Percentiles rank a stretch among this genome's conserved stretches.
These are phyloP conservation scores for Sutorius australiensis DNA, from an alignment of 768 basidiomycete species.

Conservation along the genomic window DNA sequence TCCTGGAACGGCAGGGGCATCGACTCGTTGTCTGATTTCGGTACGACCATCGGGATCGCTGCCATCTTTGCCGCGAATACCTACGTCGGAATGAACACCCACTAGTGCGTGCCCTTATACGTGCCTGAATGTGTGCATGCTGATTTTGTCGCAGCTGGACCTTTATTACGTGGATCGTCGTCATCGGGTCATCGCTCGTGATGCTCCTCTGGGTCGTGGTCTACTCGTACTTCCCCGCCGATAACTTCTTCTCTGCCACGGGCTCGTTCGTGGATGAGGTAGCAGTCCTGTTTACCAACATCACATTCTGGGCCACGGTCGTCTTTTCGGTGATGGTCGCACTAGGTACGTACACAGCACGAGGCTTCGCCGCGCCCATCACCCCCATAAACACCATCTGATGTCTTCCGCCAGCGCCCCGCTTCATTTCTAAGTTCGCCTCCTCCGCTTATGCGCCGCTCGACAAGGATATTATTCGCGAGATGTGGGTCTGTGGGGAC, in stretches of 20 bases:
- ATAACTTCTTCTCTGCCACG: constrained; percentile 70
- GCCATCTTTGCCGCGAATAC: constrained; percentile 87
- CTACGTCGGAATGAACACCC: constrained; percentile 85
- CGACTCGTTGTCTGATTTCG: constrained; percentile 80
- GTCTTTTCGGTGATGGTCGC: constrained; percentile 65
- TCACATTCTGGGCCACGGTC: constrained; percentile 83
- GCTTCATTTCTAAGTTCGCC: constrained; percentile 74
- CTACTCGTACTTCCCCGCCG: constrained; percentile 76
- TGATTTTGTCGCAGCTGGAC: constrained; percentile 62
- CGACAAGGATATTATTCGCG: constrained; percentile 89
- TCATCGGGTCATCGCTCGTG: constrained; percentile 74
- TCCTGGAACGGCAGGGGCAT: constrained; percentile 81
- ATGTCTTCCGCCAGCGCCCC: constrained; percentile 56
- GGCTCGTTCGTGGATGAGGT: constrained; percentile 72
- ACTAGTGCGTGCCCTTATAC: constrained; percentile 63
- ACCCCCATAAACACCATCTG: background rate
- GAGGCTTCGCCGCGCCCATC: constrained; percentile 9
- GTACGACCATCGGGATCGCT: constrained; percentile 84
- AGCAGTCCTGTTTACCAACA: constrained; percentile 65
- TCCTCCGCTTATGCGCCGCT: constrained; percentile 68
- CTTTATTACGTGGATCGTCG: constrained; percentile 77
- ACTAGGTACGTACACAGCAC: constrained; percentile 48
- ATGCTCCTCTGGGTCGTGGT: constrained; percentile 86
- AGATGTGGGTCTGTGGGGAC: constrained; percentile 84
- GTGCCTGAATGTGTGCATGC: background rate